These are phyloP conservation scores for Cladosporium halotolerans DNA, from an alignment of 2,329 filamentous ascomycete species.

Conservation along the genomic window DNA sequence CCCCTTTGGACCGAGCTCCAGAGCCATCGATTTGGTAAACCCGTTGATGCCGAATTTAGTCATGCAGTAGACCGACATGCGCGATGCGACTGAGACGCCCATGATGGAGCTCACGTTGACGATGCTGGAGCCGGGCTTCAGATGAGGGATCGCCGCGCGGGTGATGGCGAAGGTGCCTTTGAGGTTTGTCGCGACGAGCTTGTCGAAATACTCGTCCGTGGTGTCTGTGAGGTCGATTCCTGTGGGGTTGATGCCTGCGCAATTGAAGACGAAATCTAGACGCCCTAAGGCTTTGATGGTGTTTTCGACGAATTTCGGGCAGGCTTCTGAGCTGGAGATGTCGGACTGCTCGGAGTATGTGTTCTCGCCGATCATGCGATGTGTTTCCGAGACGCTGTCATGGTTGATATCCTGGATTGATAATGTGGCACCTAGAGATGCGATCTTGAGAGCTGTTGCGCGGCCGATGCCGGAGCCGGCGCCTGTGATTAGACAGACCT, in stretches of 20 bases:
- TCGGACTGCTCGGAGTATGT: constrained; percentile 22
- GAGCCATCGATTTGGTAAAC: constrained; percentile 40
- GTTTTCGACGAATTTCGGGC: constrained; percentile 21
- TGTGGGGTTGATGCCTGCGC: constrained; percentile 34
- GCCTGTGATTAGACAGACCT: constrained; percentile 28
- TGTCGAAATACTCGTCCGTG: constrained; percentile 40
- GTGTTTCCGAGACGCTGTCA: constrained; percentile 25
- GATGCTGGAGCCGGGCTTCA: constrained; percentile 31
- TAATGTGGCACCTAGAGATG: constrained; percentile 37
- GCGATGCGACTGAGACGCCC: constrained; percentile 30
- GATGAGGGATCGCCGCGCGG: constrained; percentile 36
- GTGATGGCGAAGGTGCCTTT: constrained; percentile 38
- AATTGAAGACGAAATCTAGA: constrained; percentile 40
- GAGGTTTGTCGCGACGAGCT: constrained; percentile 34
- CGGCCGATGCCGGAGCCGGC: constrained; percentile 36
- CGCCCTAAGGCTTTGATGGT: constrained; percentile 21
- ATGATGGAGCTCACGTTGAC: constrained; percentile 40
- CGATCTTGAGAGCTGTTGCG: constrained; percentile 40
- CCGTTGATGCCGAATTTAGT: constrained; percentile 41
- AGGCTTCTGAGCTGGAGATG: constrained; percentile 23
- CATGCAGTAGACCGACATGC: constrained; percentile 38
- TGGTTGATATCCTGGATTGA: constrained; percentile 37
- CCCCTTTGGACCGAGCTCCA: constrained; percentile 33
- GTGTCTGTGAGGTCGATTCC: constrained; percentile 30
- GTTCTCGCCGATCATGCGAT: constrained; percentile 2